Base-by-base conservation (phyloP, 139 green algal genomes). In the Chlorella sorokiniana region DNA sequence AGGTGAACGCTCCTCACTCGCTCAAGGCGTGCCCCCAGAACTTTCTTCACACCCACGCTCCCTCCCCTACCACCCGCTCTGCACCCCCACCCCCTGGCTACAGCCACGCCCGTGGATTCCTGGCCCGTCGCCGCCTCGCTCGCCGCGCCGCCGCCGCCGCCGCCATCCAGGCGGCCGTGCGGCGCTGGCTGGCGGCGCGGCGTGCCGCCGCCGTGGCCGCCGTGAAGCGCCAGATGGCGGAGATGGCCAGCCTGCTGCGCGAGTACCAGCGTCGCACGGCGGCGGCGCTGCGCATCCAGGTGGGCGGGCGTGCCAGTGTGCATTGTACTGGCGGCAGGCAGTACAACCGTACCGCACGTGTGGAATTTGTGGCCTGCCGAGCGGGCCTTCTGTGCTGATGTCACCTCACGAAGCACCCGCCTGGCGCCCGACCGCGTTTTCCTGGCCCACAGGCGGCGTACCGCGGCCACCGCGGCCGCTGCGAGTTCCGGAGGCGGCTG, bases 161-260 rank as follows among this genome's bases (percentile, higher is more conserved):
- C 0, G 45, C 52, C 42, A 84, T 94, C 25, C 90, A 95, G 85
- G 52, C 69, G 2, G 31, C 56, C 9, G 75, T 88, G 37, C 86
- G 90, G 70, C 81, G 72, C 52, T 87, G 81, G 76, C 75, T 83
- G 23, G 88, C 69, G 14, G 81, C 83, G 3, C 51, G 71, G 79
- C 76, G 59, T 40, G 81, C 78, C 1, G 56, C 41, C 4, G 61
- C 80, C 1, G 45, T 79, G n/a, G 41, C 37, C 3, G 61, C 61
- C 23, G 40, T 82, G n/a, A 82, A 69, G 35, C 69, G 40, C 45
- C 63, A 81, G 63, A 86, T 87, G 79, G 31, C 79, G 64, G 51
- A 84, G 48, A 71, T 91, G 82, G 85, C 79, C 9, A 11, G 31
- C 4, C 62, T 81, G 27, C 83, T 91, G 87, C 54, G 31, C n/a